phyloP scores from a whole-genome alignment of 129 eudicot genomes.

The Artemisia argyi region DNA sequence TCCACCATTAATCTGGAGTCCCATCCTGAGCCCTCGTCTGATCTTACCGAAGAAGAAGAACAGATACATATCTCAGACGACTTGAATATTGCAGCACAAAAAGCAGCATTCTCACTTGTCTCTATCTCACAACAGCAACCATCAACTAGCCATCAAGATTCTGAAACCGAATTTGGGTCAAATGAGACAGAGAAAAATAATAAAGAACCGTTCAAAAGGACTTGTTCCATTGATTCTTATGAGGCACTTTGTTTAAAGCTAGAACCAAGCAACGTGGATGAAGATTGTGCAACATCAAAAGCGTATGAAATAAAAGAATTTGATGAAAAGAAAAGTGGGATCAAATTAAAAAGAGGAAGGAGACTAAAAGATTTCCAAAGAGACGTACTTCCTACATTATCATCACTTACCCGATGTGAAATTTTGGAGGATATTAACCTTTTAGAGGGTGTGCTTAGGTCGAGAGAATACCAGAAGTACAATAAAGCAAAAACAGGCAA shows the following conservation, averaged over 20 bases:
- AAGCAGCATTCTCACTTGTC: conserved; percentile 62
- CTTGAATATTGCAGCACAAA: conserved; percentile 24
- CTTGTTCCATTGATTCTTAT: conserved; percentile 59
- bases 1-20: conserved; percentile 44
- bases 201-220: conserved; percentile 33
- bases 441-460: conserved; percentile 61
- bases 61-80: background rate
- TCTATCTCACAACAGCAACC: conserved; percentile 36
- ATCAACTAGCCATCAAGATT: conserved; percentile 29
- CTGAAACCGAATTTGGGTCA: conserved; percentile 17
- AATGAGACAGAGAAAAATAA: conserved; percentile 23
- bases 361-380: conserved; percentile 77
- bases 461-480: conserved; percentile 65
- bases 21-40: conserved; percentile 36
- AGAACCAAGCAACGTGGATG: conserved; percentile 44
- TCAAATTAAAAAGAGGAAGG: conserved; percentile 67
- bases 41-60: conserved; percentile 28
- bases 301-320: conserved; percentile 34
- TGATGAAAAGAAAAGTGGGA: conserved; percentile 33
- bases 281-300: conserved; percentile 56
- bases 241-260: conserved; percentile 58
- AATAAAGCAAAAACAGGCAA: conserved; percentile 41
- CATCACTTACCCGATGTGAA: conserved; percentile 63
- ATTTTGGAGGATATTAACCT: conserved; percentile 69
- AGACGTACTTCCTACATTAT: conserved; percentile 61